Evolutionary conservation across 164 flowering plant species (phyloP).

Genomic region (Aristolochia contorta): DNA sequence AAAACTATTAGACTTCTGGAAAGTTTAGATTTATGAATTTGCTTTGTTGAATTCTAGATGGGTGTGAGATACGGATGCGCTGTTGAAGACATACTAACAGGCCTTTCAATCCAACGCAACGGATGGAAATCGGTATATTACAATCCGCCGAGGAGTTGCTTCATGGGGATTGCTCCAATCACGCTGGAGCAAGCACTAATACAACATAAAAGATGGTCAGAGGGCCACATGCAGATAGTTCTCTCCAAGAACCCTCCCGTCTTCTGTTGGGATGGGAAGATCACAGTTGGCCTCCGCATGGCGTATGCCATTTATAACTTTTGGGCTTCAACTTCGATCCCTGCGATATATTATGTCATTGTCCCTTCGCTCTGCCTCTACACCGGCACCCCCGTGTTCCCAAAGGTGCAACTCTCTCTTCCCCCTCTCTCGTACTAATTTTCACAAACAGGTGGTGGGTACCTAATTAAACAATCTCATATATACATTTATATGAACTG

Average conservation of each 20-base stretch:
- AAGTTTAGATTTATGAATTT: neutral
- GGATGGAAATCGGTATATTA: constrained; percentile 29
- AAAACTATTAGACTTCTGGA: neutral
- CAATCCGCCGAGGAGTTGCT: constrained; percentile 15
- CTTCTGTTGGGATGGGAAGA: constrained; percentile 16
- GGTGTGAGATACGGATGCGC: constrained; percentile 28
- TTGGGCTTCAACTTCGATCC: constrained; percentile 21
- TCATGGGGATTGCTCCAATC: constrained; percentile 22
- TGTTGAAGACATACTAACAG: constrained; percentile 32
- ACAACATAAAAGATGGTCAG: constrained; percentile 27
- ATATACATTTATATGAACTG: no score
- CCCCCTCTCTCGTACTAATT: constrained; percentile 3
- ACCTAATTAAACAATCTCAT: no score
- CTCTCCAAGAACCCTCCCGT: constrained; percentile 21
- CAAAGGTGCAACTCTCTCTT: constrained; percentile 14
- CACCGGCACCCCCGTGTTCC: constrained; percentile 19
- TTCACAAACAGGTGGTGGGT: neutral
- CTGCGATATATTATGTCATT: constrained; percentile 17
- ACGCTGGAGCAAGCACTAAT: constrained; percentile 18
- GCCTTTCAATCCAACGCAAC: constrained; percentile 28
- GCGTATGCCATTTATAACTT: constrained; percentile 13
- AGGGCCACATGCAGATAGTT: constrained; percentile 24
- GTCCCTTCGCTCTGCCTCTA: constrained; percentile 22
- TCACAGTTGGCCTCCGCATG: constrained; percentile 21
- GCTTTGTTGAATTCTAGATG: constrained; percentile 16